A percentile compares a stretch with the other conserved stretches of the same genome.
phyloP scores from a whole-genome alignment of 257 asterid genomes.

The Lithospermum erythrorhizon region DNA sequence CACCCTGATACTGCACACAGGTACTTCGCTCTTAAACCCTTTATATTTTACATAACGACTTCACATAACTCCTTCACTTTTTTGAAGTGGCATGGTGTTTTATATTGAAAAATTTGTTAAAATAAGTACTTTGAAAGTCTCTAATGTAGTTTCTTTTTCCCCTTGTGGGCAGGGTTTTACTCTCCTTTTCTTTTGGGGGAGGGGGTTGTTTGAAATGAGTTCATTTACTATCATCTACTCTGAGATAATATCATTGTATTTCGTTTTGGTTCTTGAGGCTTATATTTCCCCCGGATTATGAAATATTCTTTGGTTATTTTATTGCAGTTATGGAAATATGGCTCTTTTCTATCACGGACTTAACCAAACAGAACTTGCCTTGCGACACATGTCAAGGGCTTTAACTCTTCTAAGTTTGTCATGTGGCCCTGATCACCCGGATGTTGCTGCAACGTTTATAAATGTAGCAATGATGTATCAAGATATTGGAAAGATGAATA shows the following conservation, averaged over 20 bases:
- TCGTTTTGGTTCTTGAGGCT: not conserved
- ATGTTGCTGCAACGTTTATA: conserved; percentile 89
- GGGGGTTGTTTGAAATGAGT: not conserved
- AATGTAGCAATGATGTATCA: conserved; percentile 99
- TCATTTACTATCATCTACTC: not conserved
- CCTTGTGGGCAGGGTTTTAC: too few species aligned
- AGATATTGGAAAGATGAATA: conserved; percentile 77
- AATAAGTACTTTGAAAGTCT: too few species aligned
- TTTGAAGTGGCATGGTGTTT: too few species aligned
- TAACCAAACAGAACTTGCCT: conserved; percentile 89
- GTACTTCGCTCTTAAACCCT: conserved; percentile 18
- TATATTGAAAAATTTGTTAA: too few species aligned
- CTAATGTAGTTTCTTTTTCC: too few species aligned
- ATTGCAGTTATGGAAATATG: conserved; percentile 92
- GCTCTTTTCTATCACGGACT: conserved; percentile 95
- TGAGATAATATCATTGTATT: not conserved
- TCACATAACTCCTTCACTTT: too few species aligned
- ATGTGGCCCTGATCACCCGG: conserved; percentile 96
- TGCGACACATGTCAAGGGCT: conserved; percentile 90
- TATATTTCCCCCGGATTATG: not conserved
- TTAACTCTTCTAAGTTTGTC: conserved; percentile 66
- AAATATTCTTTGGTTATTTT: conserved; percentile 3
- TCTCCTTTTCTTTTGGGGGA: too few species aligned
- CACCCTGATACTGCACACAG: conserved; percentile 99
- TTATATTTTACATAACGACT: not conserved